Evolutionary conservation across 139 green algal species (phyloP), one percentile per base, ranked within the genome.

Genomic region (Raphidocelis subcapitata): DNA sequence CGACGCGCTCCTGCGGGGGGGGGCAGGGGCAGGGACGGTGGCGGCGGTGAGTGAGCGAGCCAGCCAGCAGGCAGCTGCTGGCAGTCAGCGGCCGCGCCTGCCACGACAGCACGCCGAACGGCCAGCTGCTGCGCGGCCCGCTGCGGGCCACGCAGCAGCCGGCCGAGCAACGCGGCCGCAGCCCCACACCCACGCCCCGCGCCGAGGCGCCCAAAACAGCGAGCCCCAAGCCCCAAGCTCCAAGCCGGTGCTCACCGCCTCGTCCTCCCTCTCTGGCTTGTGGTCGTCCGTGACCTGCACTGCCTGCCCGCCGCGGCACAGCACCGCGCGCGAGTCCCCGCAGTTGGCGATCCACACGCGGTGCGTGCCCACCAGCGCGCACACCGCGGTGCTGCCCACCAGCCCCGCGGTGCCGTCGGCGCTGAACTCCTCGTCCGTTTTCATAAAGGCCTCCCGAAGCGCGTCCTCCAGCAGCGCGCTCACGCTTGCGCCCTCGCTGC

Each of bases 351-450:
- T 76, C 80, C 82, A 88, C 31, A 88, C 60, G 44, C 82, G 67
- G n/a, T 71, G 71, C 14, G 60, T 77, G 31, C 84, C 79, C 5
- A 90, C 76, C 14, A 95, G 79, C 3, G 86, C 81, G 26, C 92
- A 84, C 2, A 95, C 82, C 20, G 89, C 87, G 0, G 94, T 98
- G 28, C 89, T 94, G 59, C 94, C 94, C 5, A 97, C 91, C 69
- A 86, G 81, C 36, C 78, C 76, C 5, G 84, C 78, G 31, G 81
- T 35, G 3, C 76, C 76, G 69, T 92, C 84, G 32, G 73, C 65
- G 61, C 73, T 79, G 66, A 90, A 90, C 74, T 90, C 85, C 20
- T 77, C 80, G 55, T 90, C 85, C 10, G 83, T 88, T 24, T 75
- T 75, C 32, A 86, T 26, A 62, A 90, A 90, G 4, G 85, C 82